Percentiles rank a stretch among this genome's conserved stretches.
Evolutionary conservation across 148 eudicot genomes (phyloP).

Genomic region (Chenopodium suecicum): DNA sequence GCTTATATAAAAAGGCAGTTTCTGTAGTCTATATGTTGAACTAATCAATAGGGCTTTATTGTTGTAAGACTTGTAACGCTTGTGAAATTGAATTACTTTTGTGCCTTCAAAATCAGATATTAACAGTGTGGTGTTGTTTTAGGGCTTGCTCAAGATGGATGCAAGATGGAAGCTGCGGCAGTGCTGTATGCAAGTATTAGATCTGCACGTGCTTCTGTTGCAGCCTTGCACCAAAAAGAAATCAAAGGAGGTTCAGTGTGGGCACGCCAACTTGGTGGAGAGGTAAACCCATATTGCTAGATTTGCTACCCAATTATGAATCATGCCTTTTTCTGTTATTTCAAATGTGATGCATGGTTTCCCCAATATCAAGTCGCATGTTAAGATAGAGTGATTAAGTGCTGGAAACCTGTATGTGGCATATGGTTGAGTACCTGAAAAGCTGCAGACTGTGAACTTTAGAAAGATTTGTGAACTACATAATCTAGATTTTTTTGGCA

Average conservation of each 20-base stretch:
- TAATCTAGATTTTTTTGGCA: too few species aligned
- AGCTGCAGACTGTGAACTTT: neutral
- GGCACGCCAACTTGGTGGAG: constrained; percentile 99
- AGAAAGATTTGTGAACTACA: neutral
- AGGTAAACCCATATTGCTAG: constrained; percentile 46
- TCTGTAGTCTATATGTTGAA: neutral
- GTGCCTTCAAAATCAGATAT: neutral
- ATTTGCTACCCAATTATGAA: constrained; percentile 1
- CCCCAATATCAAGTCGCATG: neutral
- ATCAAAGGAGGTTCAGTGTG: constrained; percentile 66
- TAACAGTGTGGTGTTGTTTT: constrained; percentile 25
- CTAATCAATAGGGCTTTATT: neutral
- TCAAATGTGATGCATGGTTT: neutral
- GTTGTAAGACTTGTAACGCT: neutral
- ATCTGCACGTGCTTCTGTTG: constrained; percentile 86
- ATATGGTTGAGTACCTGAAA: neutral
- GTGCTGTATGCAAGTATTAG: constrained; percentile 75
- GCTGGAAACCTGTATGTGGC: constrained; percentile 5
- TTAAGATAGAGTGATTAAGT: constrained; percentile 3
- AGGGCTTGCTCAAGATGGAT: constrained; percentile 95
- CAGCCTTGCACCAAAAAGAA: constrained; percentile 75
- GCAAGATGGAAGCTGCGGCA: constrained; percentile 72
- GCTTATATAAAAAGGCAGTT: neutral
- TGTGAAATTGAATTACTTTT: neutral
- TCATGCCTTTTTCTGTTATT: neutral